Evolutionary conservation across 2,329 filamentous ascomycete species (phyloP).

Genomic region (Alternaria sp.): DNA sequence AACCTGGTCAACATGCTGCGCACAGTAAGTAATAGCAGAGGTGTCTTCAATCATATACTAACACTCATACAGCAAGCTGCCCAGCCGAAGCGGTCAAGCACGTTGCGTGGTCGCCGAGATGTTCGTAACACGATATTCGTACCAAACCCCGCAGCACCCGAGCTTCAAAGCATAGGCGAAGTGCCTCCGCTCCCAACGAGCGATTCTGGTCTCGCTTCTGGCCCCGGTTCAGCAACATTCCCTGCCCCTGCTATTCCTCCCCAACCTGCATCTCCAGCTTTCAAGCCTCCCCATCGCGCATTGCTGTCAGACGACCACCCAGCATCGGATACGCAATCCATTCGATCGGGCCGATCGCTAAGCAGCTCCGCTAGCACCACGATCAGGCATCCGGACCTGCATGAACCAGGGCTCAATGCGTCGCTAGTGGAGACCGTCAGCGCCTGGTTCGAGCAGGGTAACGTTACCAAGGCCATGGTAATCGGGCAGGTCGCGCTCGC

Average conservation of each 20-base stretch:
- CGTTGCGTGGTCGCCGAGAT: constrained; percentile 85
- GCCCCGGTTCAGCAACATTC: constrained; percentile 22
- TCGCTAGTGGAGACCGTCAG: constrained; percentile 94
- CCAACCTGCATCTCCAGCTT: constrained; percentile 45
- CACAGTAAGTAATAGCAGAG: constrained; percentile 46
- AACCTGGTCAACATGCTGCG: constrained; percentile 77
- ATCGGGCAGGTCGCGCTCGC: constrained; percentile 88
- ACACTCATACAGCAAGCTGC: constrained; percentile 58
- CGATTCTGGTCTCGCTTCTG: constrained; percentile 18
- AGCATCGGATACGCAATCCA: constrained; percentile 84
- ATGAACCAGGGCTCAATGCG: constrained; percentile 78
- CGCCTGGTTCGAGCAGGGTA: constrained; percentile 78
- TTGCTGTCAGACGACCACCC: constrained; percentile 61
- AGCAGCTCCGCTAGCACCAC: constrained; percentile 66
- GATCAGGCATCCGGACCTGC: constrained; percentile 81
- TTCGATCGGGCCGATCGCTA: constrained; percentile 85
- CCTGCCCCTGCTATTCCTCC: constrained; percentile 33
- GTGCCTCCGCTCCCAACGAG: constrained; percentile 38
- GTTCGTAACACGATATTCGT: constrained; percentile 90
- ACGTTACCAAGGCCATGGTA: constrained; percentile 73
- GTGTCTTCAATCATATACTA: constrained; percentile 13
- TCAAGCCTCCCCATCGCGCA: constrained; percentile 43
- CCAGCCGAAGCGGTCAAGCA: constrained; percentile 66
- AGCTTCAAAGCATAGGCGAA: constrained; percentile 47
- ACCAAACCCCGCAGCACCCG: constrained; percentile 55